phyloP scores from a whole-genome alignment of 2,329 filamentous ascomycete species.

The Rasamsonia emersonii region DNA sequence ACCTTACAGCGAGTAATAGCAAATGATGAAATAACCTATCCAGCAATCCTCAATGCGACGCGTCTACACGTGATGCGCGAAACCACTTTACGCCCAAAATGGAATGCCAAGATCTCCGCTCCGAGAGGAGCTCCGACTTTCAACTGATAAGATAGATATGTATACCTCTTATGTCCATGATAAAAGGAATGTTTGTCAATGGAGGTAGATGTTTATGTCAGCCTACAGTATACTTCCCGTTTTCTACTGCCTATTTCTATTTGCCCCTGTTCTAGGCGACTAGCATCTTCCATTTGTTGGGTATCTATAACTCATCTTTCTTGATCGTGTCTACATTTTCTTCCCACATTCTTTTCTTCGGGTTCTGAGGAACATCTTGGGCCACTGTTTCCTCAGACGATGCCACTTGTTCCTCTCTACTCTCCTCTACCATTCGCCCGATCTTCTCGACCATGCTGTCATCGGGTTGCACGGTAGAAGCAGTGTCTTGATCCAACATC shows the following conservation, averaged over 20 bases:
- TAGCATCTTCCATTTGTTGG: too few relatives aligned
- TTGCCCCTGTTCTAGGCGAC: too few relatives aligned
- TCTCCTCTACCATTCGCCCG: constrained; percentile 30
- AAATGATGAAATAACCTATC: too few relatives aligned
- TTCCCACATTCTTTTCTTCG: constrained; percentile 43
- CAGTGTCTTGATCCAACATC: constrained; percentile 14
- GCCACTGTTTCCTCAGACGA: constrained; percentile 25
- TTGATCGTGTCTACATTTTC: constrained; percentile 24
- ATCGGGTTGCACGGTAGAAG: constrained; percentile 12
- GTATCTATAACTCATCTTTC: constrained; percentile 32
- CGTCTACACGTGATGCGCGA: constrained; percentile 28
- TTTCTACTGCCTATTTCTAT: too few relatives aligned
- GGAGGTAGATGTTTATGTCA: too few relatives aligned
- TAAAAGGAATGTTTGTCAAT: too few relatives aligned
- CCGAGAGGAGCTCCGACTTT: too few relatives aligned
- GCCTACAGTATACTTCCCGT: too few relatives aligned
- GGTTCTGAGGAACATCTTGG: constrained; percentile 35
- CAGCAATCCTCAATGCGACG: constrained; percentile 22
- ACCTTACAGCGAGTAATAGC: too few relatives aligned
- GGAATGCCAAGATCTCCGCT: constrained; percentile 2
- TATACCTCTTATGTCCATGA: too few relatives aligned
- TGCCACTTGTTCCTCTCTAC: constrained; percentile 18
- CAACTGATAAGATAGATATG: too few relatives aligned
- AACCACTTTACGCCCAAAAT: constrained; percentile 2
- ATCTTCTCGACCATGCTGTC: constrained; percentile 35